Percentiles rank a stretch among this genome's conserved stretches.
Conservation (phyloP, 192 early-diverging fungal genomes). For the Coemansia sp. region DNA sequence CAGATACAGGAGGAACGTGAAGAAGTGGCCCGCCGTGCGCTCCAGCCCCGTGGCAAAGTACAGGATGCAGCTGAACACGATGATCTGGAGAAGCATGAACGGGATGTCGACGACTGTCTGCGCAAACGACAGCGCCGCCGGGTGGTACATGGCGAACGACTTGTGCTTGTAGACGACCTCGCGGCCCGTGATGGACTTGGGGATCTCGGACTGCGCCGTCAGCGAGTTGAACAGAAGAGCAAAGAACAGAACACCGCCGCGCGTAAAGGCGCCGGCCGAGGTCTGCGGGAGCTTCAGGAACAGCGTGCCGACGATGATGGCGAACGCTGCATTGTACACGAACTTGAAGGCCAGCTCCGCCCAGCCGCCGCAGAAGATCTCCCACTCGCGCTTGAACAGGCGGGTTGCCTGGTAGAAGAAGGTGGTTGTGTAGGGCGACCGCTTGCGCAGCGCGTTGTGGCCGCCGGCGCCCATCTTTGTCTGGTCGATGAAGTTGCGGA, state of each 20-base stretch:
- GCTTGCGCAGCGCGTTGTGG: constrained; percentile 54
- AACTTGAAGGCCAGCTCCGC: constrained; percentile 58
- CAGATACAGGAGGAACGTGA: constrained; percentile 64
- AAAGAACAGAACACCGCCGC: constrained; percentile 79
- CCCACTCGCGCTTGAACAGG: constrained; percentile 62
- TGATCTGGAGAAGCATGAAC: constrained; percentile 53
- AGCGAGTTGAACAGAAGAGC: constrained; percentile 69
- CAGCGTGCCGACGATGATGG: constrained; percentile 70
- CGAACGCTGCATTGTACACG: constrained; percentile 63
- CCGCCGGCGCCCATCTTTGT: constrained; percentile 58
- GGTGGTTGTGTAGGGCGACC: constrained; percentile 65
- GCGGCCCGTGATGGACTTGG: constrained; percentile 69
- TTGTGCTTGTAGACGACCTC: constrained; percentile 79
- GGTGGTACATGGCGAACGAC: constrained; percentile 68
- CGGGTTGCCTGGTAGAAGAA: constrained; percentile 63
- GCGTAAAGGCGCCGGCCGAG: constrained; percentile 69
- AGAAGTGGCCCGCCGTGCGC: constrained; percentile 61
- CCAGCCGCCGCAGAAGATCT: constrained; percentile 60
- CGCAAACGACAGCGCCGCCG: constrained; percentile 63
- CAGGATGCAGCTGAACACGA: constrained; percentile 61
- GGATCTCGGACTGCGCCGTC: constrained; percentile 68
- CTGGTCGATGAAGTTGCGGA: constrained; percentile 56
- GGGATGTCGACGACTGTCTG: constrained; percentile 63
- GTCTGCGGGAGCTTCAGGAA: constrained; percentile 63
- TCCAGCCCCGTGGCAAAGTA: constrained; percentile 69